phyloP scores from a whole-genome alignment of 2,329 filamentous ascomycete genomes.

The Sporothrix variecibatus region DNA sequence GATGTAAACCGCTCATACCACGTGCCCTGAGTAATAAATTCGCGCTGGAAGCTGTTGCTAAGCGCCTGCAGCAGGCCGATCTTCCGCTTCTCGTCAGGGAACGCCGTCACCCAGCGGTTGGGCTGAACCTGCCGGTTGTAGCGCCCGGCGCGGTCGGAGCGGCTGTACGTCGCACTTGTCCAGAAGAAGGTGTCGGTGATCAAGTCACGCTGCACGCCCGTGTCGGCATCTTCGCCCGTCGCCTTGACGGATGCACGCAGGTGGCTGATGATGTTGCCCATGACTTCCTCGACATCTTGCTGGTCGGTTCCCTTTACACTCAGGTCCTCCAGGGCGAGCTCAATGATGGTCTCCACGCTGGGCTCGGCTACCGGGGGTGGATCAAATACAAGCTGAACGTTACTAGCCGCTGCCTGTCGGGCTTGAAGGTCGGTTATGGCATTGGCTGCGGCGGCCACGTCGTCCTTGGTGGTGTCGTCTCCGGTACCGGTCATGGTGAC shows the following conservation, averaged over 20 bases:
- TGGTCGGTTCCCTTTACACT: slow-evolving; percentile 63
- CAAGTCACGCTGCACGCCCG: slow-evolving; percentile 75
- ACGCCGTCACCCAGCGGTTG: slow-evolving; percentile 64
- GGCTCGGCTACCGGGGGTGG: slow-evolving; percentile 38
- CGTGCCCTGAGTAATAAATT: slow-evolving; percentile 69
- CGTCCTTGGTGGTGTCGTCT: slow-evolving; percentile 28
- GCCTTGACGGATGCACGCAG: slow-evolving; percentile 85
- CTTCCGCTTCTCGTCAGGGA: slow-evolving; percentile 50
- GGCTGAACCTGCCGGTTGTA: slow-evolving; percentile 53
- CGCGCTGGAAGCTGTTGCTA: slow-evolving; percentile 80
- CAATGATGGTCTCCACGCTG: slow-evolving; percentile 49
- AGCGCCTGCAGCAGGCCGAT: slow-evolving; percentile 80
- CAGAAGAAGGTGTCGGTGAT: slow-evolving; percentile 73
- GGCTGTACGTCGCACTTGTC: slow-evolving; percentile 60
- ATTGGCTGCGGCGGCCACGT: neutral
- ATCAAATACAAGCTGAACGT: slow-evolving; percentile 26
- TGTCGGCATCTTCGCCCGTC: slow-evolving; percentile 59
- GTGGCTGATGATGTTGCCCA: slow-evolving; percentile 87
- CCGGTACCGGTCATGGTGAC: neutral
- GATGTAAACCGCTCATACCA: slow-evolving; percentile 64
- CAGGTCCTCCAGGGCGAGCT: slow-evolving; percentile 49
- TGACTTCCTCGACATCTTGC: slow-evolving; percentile 94
- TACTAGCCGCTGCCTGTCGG: neutral
- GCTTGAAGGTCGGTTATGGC: neutral
- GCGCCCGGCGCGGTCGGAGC: slow-evolving; percentile 49